Conservation (phyloP, 331 rosid species). For the Stylosanthes scabra region DNA sequence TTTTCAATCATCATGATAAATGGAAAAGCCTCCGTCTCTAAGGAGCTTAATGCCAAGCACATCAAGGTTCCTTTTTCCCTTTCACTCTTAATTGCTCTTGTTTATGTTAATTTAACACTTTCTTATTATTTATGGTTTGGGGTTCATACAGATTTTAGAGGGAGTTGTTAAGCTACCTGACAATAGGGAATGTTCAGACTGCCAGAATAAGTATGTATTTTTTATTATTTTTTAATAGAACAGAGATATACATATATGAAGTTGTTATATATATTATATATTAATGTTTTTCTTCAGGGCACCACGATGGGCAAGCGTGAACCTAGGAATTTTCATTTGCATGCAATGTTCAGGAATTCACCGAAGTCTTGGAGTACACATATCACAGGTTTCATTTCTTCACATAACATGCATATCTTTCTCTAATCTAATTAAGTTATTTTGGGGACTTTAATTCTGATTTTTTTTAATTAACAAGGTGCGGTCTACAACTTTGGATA, state of each 20-base stretch:
- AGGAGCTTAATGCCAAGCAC: slow-evolving; percentile 86
- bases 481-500: slow-evolving; percentile 90
- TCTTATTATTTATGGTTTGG: too few relatives aligned
- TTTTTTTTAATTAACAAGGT: slow-evolving; percentile 53
- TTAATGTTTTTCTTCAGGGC: slow-evolving; percentile 67
- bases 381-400: slow-evolving; percentile 69
- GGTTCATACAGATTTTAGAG: slow-evolving; percentile 74
- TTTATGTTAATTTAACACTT: neutral
- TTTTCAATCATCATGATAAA: slow-evolving; percentile 57
- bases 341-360: slow-evolving; percentile 99
- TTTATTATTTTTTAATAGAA: neutral
- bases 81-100: too few relatives aligned
- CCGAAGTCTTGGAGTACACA: slow-evolving; percentile 94
- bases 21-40: slow-evolving; percentile 78
- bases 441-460: neutral
- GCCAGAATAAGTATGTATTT: slow-evolving; percentile 70
- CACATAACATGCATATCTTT: too few relatives aligned
- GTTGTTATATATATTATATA: neutral
- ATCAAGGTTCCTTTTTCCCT: slow-evolving; percentile 49
- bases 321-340: slow-evolving; percentile 91
- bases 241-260: neutral
- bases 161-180: slow-evolving; percentile 83
- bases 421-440: too few relatives aligned
- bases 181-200: slow-evolving; percentile 91
- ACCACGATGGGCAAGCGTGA: slow-evolving; percentile 98